These are phyloP conservation scores for Lipomyces spencermartinsiae DNA, from an alignment of 805 yeast species.

Conservation along the genomic window DNA sequence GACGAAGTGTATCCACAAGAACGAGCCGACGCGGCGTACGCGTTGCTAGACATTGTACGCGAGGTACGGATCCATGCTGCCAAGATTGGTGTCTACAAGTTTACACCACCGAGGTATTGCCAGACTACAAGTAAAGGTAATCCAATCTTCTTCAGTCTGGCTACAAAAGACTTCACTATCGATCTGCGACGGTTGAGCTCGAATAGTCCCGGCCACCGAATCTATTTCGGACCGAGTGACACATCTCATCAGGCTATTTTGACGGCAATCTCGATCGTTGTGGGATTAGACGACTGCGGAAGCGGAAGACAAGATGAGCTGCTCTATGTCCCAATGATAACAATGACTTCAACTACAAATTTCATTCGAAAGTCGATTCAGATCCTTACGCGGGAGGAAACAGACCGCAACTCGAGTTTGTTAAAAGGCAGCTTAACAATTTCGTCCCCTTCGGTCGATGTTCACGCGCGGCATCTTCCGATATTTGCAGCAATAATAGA, in stretches of 20 bases:
- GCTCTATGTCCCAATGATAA: conserved; percentile 49
- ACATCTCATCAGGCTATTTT: conserved; percentile 51
- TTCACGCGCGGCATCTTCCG: conserved; percentile 48
- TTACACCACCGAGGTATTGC: conserved; percentile 37
- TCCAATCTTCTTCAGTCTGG: conserved; percentile 20
- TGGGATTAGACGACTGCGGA: conserved; percentile 44
- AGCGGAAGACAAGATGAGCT: conserved; percentile 47
- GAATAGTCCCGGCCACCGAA: conserved; percentile 49
- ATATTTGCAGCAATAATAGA: conserved; percentile 40
- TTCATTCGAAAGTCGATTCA: conserved; percentile 47
- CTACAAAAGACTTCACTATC: conserved; percentile 47
- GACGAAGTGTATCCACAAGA: conserved; percentile 30
- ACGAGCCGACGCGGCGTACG: conserved; percentile 42
- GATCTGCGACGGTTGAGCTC: conserved; percentile 50
- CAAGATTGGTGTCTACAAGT: conserved; percentile 43
- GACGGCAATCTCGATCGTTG: conserved; percentile 45
- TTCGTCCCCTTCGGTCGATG: conserved; percentile 49
- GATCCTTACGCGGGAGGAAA: conserved; percentile 41
- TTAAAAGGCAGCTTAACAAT: conserved; percentile 46
- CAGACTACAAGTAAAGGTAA: conserved; percentile 1
- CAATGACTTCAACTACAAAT: conserved; percentile 47
- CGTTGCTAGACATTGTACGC: conserved; percentile 46
- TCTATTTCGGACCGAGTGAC: conserved; percentile 46
- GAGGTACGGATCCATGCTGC: conserved; percentile 48
- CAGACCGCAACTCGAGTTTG: conserved; percentile 41